A percentile compares a stretch with the other conserved stretches of the same genome.
Conservation (phyloP, 179 eudicot genomes). For the Sideroxylon spinosum region DNA sequence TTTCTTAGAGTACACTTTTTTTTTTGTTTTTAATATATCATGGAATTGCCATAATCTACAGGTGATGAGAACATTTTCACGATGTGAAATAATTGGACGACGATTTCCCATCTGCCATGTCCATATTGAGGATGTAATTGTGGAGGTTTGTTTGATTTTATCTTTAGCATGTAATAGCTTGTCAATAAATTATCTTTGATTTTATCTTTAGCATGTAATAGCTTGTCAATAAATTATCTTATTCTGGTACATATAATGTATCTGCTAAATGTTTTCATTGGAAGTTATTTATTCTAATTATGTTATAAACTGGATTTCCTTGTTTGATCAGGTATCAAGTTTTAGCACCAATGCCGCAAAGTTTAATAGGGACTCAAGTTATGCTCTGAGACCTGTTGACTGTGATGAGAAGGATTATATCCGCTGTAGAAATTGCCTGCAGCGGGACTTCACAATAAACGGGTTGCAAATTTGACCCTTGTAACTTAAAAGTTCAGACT, state of each 20-base stretch:
- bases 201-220: not conserved
- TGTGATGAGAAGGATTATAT: conserved; percentile 54
- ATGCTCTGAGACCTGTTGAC: conserved; percentile 29
- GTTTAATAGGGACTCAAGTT: conserved; percentile 24
- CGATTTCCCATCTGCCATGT: conserved; percentile 89
- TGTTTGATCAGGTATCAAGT: conserved; percentile 69
- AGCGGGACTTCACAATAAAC: conserved; percentile 87
- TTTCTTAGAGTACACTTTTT: not conserved
- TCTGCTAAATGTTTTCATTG: not conserved
- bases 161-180: not conserved
- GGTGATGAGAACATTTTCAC: conserved; percentile 57
- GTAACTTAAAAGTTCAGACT: conserved; percentile 26
- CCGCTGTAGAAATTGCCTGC: conserved; percentile 88
- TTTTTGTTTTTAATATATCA: not conserved
- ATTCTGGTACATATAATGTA: not conserved
- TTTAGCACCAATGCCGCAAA: conserved; percentile 52
- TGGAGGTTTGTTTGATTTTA: conserved; percentile 59
- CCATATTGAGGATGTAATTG: conserved; percentile 41
- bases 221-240: not conserved
- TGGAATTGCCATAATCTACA: conserved; percentile 25
- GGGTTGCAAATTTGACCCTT: conserved; percentile 59
- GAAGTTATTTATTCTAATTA: not conserved
- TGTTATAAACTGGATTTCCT: conserved; percentile 5
- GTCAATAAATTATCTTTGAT: not conserved
- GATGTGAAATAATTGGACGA: conserved; percentile 59